Evolutionary conservation across 441 rosid genomes (phyloP).

Genomic region (Populus hybrid): DNA sequence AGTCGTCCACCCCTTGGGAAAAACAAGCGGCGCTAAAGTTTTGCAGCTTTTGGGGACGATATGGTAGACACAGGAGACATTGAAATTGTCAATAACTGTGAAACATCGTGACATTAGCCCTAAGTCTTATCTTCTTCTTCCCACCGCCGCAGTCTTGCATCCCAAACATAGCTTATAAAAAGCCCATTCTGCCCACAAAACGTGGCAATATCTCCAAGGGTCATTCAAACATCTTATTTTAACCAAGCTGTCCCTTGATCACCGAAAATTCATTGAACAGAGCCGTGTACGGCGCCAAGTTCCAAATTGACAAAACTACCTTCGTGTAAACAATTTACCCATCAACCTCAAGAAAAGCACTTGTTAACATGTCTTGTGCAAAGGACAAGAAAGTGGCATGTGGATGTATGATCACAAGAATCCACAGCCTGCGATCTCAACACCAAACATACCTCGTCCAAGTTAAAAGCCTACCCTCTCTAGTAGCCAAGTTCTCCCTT

Average conservation of each 20-base stretch:
- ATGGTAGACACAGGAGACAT: neutral
- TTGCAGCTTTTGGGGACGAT: neutral
- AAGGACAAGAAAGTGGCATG: conserved; percentile 10
- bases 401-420: neutral
- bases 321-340: neutral
- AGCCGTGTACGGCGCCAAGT: neutral
- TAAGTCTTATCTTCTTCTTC: neutral
- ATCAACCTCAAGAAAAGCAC: neutral
- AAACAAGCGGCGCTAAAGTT: neutral
- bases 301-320: conserved; percentile 10
- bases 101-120: neutral
- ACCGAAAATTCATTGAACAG: conserved; percentile 12
- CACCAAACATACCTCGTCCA: too few relatives aligned
- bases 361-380: neutral
- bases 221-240: neutral
- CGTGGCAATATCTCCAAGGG: neutral
- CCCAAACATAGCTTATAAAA: neutral
- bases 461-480: neutral
- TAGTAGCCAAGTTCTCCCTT: neutral
- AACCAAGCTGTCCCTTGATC: conserved; percentile 6
- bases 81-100: neutral
- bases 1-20: neutral
- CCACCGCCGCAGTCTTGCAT: neutral
- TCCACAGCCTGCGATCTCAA: neutral
- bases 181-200: neutral